Conservation (phyloP, 1,284 basidiomycete species). For the Ceratobasidium sp. region DNA sequence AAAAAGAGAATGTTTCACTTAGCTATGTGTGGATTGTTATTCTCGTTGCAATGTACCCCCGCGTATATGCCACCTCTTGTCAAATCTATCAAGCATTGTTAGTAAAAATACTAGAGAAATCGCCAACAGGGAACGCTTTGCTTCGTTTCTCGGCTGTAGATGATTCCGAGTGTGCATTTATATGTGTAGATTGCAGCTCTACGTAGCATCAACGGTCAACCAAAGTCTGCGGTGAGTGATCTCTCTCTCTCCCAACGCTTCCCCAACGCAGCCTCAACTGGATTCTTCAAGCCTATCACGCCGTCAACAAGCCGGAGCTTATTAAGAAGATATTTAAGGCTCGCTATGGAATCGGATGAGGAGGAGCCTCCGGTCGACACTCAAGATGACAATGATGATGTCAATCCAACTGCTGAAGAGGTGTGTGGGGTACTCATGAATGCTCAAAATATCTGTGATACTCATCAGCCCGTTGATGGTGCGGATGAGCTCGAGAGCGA, state of each 20-base stretch:
- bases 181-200: too few relatives aligned
- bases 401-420: slow-evolving; percentile 13
- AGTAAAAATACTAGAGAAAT: too few relatives aligned
- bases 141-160: too few relatives aligned
- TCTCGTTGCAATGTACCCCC: too few relatives aligned
- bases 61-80: too few relatives aligned
- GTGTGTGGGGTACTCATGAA: slow-evolving; percentile 2
- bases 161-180: too few relatives aligned
- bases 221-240: neutral
- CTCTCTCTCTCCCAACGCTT: slow-evolving; percentile 1
- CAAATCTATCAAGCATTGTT: too few relatives aligned
- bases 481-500: neutral
- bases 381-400: neutral
- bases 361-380: neutral
- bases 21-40: too few relatives aligned
- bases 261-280: slow-evolving; percentile 10
- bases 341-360: neutral
- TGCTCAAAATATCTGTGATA: neutral
- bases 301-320: slow-evolving; percentile 24
- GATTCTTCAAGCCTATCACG: slow-evolving; percentile 13
- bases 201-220: too few relatives aligned
- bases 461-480: neutral
- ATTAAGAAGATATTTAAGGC: slow-evolving; percentile 35
- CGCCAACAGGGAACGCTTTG: too few relatives aligned
- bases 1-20: too few relatives aligned